Percentiles rank a stretch among this genome's conserved stretches.
Conservation (phyloP, 495 filamentous ascomycete species). For the Patellaria atrata region DNA sequence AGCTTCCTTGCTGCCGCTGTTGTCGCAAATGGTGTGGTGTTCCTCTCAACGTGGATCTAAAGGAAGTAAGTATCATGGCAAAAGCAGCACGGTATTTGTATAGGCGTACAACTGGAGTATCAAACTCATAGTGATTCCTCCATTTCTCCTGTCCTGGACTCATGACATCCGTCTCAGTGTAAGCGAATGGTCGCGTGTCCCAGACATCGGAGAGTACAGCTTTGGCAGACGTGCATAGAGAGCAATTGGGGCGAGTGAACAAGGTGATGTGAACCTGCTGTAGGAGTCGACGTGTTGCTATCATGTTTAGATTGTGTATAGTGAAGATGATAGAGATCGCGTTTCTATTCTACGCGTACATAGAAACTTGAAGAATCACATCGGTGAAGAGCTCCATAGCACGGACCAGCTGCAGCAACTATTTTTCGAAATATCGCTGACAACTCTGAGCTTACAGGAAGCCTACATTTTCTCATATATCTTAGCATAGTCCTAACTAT, state of each 20-base stretch:
- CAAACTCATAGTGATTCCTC: conserved; percentile 78
- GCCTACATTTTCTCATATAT: not conserved
- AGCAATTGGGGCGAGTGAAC: conserved; percentile 69
- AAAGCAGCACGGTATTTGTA: not conserved
- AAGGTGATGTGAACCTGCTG: conserved; percentile 55
- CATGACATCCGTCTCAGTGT: conserved; percentile 70
- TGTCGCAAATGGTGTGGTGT: conserved; percentile 28
- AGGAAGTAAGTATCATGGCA: conserved; percentile 6
- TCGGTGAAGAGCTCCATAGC: no score
- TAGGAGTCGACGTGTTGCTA: conserved; percentile 15
- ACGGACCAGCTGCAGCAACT: not conserved
- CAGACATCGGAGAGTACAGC: conserved; percentile 53
- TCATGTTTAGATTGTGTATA: conserved; percentile 11
- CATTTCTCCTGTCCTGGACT: conserved; percentile 46
- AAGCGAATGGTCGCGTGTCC: conserved; percentile 55
- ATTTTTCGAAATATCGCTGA: not conserved
- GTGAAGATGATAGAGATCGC: not conserved
- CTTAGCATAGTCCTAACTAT: not conserved
- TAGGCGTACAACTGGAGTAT: conserved; percentile 61
- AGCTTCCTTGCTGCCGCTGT: conserved; percentile 54
- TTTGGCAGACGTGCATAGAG: conserved; percentile 65
- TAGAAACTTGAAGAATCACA: no score
- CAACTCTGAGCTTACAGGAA: not conserved
- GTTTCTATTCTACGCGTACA: no score
- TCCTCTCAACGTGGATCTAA: conserved; percentile 49